Base-by-base conservation (phyloP, 1,284 basidiomycete species). In the Fistulinella cinereoalba region DNA sequence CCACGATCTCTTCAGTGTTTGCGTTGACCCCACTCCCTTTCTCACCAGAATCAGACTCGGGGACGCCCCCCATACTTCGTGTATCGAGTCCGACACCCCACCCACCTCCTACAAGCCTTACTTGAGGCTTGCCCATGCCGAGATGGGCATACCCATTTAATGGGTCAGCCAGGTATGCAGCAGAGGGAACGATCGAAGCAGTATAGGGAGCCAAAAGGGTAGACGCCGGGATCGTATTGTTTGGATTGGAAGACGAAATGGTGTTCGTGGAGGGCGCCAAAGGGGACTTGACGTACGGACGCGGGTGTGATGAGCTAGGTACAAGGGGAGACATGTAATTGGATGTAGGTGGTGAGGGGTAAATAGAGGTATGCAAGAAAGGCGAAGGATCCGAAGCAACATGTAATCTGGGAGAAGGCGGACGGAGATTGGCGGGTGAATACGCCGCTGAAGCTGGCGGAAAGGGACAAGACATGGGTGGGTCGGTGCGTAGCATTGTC, bases 51-150 rank as follows among this genome's bases (percentile, higher is more conserved):
- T 47, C 39, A 12, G 39, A 24, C n/a, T 49, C 53, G 22, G 45
- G 47, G 9, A 46, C 37, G 49, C 76, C 80, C 6, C 92, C 92
- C n/a, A 81, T 81, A n/a, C 80, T 73, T 13, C 95, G 71, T 0
- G 88, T 79, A 57, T 98, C 95, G 28, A 98, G 72, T 3, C 88
- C 86, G 12, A 97, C 66, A 52, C 85, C 85, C 50, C 95, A 74
- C 0, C 91, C 92, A 0, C 84, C 83, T 0, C 88, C 88, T 1
- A 97, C 66, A 7, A 90, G 75, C 50, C 91, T 87, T 0, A 97
- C 93, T 55, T 84, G 85, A 0, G 82, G 83, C 55, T 84, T 85
- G 29, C 84, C 86, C 71, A 84, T 77, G 15, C 85, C 83, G 13
- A 85, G 71, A 50, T 83, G 80, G 0, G 84, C 82, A 53, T 88